phyloP scores from a whole-genome alignment of 495 filamentous ascomycete species.

The Pseudoneurospora amorphoporcata region DNA sequence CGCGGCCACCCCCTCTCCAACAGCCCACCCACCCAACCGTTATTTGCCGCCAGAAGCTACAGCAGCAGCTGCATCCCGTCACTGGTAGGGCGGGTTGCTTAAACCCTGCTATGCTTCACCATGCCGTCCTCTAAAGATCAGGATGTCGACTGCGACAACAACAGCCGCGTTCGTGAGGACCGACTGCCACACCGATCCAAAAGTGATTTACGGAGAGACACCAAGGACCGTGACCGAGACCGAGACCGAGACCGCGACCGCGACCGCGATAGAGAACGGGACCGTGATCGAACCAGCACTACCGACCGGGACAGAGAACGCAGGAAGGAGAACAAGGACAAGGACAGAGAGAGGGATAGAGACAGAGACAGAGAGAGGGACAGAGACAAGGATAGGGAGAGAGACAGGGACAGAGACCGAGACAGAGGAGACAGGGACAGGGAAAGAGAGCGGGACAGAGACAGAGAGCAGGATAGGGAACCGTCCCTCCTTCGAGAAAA shows the following conservation, averaged over 20 bases:
- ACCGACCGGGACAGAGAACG: constrained; percentile 9
- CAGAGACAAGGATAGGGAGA: constrained; percentile 4
- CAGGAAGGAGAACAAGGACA: constrained; percentile 9
- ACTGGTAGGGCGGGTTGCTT: constrained; percentile 13
- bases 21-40: background rate
- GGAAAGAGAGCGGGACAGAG: background rate
- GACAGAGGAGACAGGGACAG: constrained; percentile 12
- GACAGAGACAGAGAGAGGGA: constrained; percentile 1
- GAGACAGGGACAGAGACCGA: constrained; percentile 17
- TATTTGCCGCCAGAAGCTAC: background rate
- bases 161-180: constrained; percentile 31
- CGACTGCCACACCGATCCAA: constrained; percentile 23
- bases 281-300: constrained; percentile 4
- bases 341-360: constrained; percentile 5
- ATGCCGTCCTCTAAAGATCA: constrained; percentile 38
- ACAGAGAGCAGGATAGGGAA: constrained; percentile 6
- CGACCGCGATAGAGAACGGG: constrained; percentile 7
- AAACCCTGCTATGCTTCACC: constrained; percentile 27
- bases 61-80: constrained; percentile 15
- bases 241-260: constrained; percentile 16
- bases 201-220: constrained; percentile 12
- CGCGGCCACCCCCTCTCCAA: background rate
- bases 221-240: constrained; percentile 20
- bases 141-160: constrained; percentile 25
- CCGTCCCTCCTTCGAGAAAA: constrained; percentile 7